Percentiles rank a stretch among this genome's conserved stretches.
These are phyloP conservation scores for Jatropha multifida DNA, from an alignment of 441 rosid genomes.

Conservation along the genomic window DNA sequence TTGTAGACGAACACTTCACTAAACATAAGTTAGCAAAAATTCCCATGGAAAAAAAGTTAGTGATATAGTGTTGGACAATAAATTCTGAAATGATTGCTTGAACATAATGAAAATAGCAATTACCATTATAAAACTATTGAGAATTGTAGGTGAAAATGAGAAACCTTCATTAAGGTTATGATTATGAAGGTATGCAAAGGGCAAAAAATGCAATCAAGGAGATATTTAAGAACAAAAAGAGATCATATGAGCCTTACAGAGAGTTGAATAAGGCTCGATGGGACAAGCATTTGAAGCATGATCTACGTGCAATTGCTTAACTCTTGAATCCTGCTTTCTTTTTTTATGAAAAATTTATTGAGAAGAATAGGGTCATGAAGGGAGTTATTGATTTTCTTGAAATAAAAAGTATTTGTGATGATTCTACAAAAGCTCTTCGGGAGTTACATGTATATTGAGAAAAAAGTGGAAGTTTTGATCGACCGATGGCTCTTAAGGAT, in stretches of 20 bases:
- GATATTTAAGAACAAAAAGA: not conserved
- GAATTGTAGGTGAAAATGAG: not conserved
- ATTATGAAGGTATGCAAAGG: not conserved
- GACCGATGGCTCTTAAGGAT: too few relatives aligned
- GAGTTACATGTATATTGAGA: not conserved
- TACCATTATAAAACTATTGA: not conserved
- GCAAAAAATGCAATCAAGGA: not conserved
- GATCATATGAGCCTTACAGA: not conserved
- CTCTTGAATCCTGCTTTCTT: constrained; percentile 7
- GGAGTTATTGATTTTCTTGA: not conserved
- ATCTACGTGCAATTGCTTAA: not conserved
- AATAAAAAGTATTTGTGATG: not conserved
- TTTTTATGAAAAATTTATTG: not conserved
- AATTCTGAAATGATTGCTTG: too few relatives aligned
- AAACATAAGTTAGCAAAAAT: too few relatives aligned
- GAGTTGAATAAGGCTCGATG: not conserved
- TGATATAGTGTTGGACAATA: too few relatives aligned
- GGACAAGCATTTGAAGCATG: not conserved
- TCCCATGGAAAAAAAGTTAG: not conserved
- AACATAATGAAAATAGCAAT: not conserved
- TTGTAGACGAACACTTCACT: not conserved
- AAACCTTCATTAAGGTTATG: not conserved
- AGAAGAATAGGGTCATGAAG: not conserved
- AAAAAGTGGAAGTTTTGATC: not conserved
- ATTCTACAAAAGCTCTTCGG: not conserved